Base-by-base conservation (phyloP, 1,139 yeast genomes). In the Taiozyma sp. region DNA sequence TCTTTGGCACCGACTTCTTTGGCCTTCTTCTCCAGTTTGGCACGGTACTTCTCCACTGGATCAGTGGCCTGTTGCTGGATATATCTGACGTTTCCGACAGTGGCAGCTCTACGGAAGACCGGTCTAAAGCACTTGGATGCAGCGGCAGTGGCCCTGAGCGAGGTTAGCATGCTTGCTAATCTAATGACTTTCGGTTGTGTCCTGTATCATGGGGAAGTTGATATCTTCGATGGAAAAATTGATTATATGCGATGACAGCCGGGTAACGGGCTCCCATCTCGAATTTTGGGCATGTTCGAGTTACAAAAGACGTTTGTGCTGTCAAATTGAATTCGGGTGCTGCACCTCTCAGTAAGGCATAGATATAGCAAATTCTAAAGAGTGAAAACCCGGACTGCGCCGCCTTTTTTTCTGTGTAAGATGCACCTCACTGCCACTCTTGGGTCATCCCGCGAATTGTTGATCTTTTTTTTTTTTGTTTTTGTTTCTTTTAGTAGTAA, bases 11-110 rank as follows among this genome's bases (percentile, higher is more conserved):
- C 84, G 29, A 73, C 64, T 44, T 71, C 71, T 48, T 69, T 66
- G 1, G 87, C 88, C 59, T 73, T 77, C 48, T 70, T 62, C 44
- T 75, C 72, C 45, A 84, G 67, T 63, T 81, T 75, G 8, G 65
- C 73, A 43, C 53, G 54, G 48, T 62, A 62, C 48, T 51, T 56
- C 4, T 49, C 60, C 10, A 46, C 14, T 12, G 49, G 51, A 24
- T 51, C 53, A 51, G 51, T 16, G 52, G 34, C 3, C 23, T 36
- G 39, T 38, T 43, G 51, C 43, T 52, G 58, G 45, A 48, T 41
- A 44, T 46, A 51, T 41, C 54, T 53, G 42, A 56, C 51, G 39
- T 53, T 54, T 9, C 60, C 51, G 24, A 54, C 48, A 12, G 55
- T 55, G 7, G 62, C 62, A 8, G 46, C 42, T 39, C 62, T 56